These are phyloP conservation scores for Exophiala calicioides DNA, from an alignment of 2,329 filamentous ascomycete species.

Conservation along the genomic window DNA sequence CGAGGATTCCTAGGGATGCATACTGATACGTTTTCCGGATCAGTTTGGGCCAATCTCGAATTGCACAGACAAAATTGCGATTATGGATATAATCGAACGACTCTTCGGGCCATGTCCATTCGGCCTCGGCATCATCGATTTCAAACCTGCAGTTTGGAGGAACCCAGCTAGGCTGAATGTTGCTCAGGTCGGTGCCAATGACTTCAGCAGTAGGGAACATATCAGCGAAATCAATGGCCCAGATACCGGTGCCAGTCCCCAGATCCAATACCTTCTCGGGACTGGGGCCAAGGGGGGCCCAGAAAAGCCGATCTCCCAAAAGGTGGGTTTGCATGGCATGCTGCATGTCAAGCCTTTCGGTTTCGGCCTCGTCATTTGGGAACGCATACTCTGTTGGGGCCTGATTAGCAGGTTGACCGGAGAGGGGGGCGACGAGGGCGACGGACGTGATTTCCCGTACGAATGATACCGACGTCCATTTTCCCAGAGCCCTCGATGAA, in stretches of 20 bases:
- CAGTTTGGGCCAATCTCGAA: constrained; percentile 11
- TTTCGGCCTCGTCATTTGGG: constrained; percentile 39
- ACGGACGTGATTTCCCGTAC: constrained; percentile 10
- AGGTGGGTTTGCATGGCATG: constrained; percentile 32
- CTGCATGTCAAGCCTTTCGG: constrained; percentile 40
- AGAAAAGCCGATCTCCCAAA: constrained; percentile 24
- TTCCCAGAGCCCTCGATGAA: constrained; percentile 17
- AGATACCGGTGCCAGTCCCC: constrained; percentile 32
- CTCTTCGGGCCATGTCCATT: constrained; percentile 30
- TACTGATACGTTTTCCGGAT: constrained; percentile 19
- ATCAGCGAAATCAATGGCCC: constrained; percentile 38
- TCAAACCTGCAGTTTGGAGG: constrained; percentile 37
- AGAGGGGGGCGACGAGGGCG: too few species aligned
- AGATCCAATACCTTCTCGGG: constrained; percentile 28
- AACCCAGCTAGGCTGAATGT: constrained; percentile 50
- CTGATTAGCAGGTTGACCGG: too few species aligned
- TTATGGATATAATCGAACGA: constrained; percentile 38
- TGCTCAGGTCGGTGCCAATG: constrained; percentile 51
- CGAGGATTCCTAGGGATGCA: background rate
- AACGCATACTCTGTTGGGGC: constrained; percentile 15
- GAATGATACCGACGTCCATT: constrained; percentile 20
- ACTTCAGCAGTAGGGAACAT: constrained; percentile 43
- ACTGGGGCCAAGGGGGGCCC: constrained; percentile 26
- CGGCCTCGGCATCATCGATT: constrained; percentile 35
- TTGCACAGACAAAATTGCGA: constrained; percentile 28